Conservation (phyloP, 768 basidiomycete genomes). For the Suillus subluteus region DNA sequence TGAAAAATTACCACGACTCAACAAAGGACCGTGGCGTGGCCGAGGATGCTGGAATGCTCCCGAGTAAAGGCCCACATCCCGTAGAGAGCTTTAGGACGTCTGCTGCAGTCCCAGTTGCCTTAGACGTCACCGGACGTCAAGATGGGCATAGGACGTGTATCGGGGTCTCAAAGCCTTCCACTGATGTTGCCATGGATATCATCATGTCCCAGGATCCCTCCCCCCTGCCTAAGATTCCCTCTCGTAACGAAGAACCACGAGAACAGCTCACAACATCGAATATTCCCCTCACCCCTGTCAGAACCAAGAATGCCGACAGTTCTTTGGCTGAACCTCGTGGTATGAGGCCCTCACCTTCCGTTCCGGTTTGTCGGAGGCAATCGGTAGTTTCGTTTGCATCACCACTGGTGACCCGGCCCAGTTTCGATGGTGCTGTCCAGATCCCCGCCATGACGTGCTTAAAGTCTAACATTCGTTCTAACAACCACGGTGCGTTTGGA, state of each 20-base stretch:
- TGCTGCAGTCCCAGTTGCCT: background rate
- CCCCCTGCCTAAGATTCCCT: background rate
- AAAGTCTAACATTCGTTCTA: background rate
- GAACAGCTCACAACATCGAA: background rate
- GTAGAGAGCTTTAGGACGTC: background rate
- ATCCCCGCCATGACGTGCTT: background rate
- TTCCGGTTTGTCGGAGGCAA: background rate
- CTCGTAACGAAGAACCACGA: background rate
- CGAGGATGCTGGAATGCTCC: background rate
- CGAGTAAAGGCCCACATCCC: background rate
- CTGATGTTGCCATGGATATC: background rate
- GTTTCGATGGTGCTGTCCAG: background rate
- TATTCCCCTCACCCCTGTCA: too few relatives aligned
- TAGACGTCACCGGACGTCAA: background rate
- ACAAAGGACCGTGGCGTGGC: background rate
- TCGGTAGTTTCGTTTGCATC: slow-evolving; percentile 3
- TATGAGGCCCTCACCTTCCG: background rate
- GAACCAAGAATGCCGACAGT: background rate
- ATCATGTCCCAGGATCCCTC: background rate
- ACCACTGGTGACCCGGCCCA: background rate
- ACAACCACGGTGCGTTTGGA: background rate
- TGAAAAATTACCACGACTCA: slow-evolving; percentile 8
- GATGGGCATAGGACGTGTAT: background rate
- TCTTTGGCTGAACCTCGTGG: background rate
- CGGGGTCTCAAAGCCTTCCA: background rate